phyloP scores from a whole-genome alignment of 805 yeast genomes.

The Lachancea sp. region DNA sequence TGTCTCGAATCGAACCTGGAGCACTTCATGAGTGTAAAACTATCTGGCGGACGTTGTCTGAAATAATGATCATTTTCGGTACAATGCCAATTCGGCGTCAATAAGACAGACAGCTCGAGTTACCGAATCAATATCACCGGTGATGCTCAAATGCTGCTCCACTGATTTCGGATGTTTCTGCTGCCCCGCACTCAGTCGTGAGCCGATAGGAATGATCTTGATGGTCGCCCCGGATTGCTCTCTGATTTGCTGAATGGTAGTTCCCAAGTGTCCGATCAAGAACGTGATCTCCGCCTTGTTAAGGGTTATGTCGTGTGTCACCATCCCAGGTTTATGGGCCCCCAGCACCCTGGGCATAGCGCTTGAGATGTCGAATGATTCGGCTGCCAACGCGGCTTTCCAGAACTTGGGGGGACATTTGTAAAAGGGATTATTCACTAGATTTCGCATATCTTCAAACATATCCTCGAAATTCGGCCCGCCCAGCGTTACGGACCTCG shows the following conservation, averaged over 20 bases:
- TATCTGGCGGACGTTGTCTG: too few relatives aligned
- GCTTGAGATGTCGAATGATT: neutral
- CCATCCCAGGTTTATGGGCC: neutral
- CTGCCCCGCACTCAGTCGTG: conserved; percentile 10
- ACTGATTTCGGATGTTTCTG: conserved; percentile 12
- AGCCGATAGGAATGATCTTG: conserved; percentile 34
- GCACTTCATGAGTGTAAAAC: too few relatives aligned
- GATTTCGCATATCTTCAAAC: neutral
- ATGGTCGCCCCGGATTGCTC: conserved; percentile 34
- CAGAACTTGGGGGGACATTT: neutral
- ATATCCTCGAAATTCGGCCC: neutral
- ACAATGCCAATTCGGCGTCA: conserved; percentile 22
- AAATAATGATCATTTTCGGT: conserved; percentile 6
- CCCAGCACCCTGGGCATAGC: neutral
- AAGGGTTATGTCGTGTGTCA: conserved; percentile 9
- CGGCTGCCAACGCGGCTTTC: neutral
- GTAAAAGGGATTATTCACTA: neutral
- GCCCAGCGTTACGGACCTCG: neutral
- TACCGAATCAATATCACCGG: conserved; percentile 26
- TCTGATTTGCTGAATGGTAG: conserved; percentile 34
- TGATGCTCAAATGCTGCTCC: conserved; percentile 28
- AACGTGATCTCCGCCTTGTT: conserved; percentile 35
- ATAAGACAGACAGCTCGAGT: conserved; percentile 24
- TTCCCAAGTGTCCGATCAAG: conserved; percentile 41
- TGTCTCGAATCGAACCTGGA: too few relatives aligned